Percentiles rank a stretch among this genome's conserved stretches.
phyloP scores from a whole-genome alignment of 2,329 filamentous ascomycete species.

The Fusarium pseudonygamai region DNA sequence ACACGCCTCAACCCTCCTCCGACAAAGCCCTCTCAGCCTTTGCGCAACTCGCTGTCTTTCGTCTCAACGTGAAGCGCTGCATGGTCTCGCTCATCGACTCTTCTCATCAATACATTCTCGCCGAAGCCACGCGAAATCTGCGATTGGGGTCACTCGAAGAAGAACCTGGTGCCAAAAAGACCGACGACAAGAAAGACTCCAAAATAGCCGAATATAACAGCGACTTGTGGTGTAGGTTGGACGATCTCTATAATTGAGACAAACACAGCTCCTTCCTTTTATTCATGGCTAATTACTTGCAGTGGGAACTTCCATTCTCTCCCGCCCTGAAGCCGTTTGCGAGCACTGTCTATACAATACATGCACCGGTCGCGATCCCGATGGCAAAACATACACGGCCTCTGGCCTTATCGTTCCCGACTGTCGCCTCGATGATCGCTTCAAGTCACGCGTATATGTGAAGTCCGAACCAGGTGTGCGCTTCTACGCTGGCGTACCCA shows the following conservation, averaged over 20 bases:
- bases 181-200: not conserved
- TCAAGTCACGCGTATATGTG: conserved; percentile 47
- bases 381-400: conserved; percentile 41
- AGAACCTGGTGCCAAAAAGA: not conserved
- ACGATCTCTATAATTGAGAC: not conserved
- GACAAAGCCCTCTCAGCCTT: conserved; percentile 56
- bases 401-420: conserved; percentile 45
- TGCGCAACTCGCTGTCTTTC: conserved; percentile 60
- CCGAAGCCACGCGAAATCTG: conserved; percentile 59
- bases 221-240: conserved; percentile 49
- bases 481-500: conserved; percentile 62
- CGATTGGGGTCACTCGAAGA: conserved; percentile 49
- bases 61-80: conserved; percentile 57
- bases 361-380: conserved; percentile 38
- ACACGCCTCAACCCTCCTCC: conserved; percentile 45
- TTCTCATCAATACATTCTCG: conserved; percentile 59
- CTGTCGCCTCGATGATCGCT: conserved; percentile 46
- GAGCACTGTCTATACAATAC: conserved; percentile 41
- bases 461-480: conserved; percentile 45
- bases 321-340: conserved; percentile 48
- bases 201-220: conserved; percentile 23
- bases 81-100: conserved; percentile 61
- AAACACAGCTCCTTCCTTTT: not conserved
- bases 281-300: not conserved
- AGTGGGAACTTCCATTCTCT: conserved; percentile 43